Conservation (phyloP, 164 flowering plant species). For the Hamamelis virginiana region DNA sequence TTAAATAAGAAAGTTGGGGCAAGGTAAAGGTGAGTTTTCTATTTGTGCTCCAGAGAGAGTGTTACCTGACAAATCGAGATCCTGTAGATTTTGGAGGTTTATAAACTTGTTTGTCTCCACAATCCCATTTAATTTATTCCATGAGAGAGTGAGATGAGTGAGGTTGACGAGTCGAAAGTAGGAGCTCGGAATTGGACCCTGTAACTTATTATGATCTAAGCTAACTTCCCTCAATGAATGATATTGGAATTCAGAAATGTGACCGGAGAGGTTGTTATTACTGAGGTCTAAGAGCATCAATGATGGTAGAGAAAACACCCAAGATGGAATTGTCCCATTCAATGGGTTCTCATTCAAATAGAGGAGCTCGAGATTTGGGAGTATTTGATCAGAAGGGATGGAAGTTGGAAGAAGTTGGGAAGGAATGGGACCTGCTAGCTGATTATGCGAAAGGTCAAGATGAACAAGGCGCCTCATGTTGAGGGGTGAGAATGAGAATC, state of each 20-base stretch:
- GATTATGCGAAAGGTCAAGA: not conserved
- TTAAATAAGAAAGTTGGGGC: not conserved
- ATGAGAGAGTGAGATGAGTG: not conserved
- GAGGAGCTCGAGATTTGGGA: not conserved
- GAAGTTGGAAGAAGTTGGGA: not conserved
- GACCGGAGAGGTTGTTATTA: not conserved
- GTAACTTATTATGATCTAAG: slow-evolving; percentile 2
- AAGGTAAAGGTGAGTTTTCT: not conserved
- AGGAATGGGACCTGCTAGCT: slow-evolving; percentile 4
- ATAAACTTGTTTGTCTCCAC: not conserved
- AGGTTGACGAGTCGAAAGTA: slow-evolving; percentile 5
- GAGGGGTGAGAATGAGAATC: too few relatives aligned
- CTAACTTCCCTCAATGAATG: not conserved
- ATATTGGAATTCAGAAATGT: not conserved
- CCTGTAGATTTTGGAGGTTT: not conserved
- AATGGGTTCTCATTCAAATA: not conserved
- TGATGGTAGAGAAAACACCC: slow-evolving; percentile 4
- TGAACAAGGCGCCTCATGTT: not conserved
- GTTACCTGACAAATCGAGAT: not conserved
- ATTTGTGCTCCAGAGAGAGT: not conserved
- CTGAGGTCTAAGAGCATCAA: not conserved
- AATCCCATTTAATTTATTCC: slow-evolving; percentile 3
- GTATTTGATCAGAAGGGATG: not conserved
- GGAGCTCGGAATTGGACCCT: slow-evolving; percentile 10
- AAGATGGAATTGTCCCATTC: slow-evolving; percentile 17